Base-by-base conservation (phyloP, 108 stramenopile species). In the Fragilaria crotonensis region DNA sequence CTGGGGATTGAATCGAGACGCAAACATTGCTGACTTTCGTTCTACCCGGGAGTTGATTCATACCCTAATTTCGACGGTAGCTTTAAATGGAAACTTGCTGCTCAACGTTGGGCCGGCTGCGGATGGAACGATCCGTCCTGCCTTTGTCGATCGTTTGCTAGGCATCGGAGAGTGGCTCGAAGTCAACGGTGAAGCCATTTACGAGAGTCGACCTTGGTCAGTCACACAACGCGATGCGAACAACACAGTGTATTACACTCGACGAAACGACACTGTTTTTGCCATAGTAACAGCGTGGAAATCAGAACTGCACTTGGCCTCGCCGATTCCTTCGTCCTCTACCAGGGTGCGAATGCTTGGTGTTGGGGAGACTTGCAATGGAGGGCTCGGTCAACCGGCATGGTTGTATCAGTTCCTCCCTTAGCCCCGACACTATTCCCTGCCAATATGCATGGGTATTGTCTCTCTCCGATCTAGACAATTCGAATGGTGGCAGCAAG, bases 371-470 rank as follows among this genome's bases (percentile, higher is more conserved):
- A 54, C 22, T 11, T 30, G 27, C 5, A 20, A 27, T 11, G 18
- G 50, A 23, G 22, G 2, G 22, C 36, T 3, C 0, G 17, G 3
- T 27, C 25, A 33, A 19, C 44, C 3, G 62, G 33, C 0, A 52
- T 69, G 45, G 25, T 22, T 2, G 50, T 78, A 25, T 22, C 45
- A 19, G 55, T 78, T n/a, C 77, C 77, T 31, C 22, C 30, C 21
- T 33, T 78, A 29, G 73, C 67, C 77, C 77, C 27, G 60, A 60
- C 48, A 55, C 41, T 33, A 51, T 78, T 9, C 77, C 77, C 31
- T 78, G 77, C 41, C 52, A 71, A 52, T 71, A 78, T 57, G 62
- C 73, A 18, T 78, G 77, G 77, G 72, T 64, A 5, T 27, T 78
- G 31, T 57, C 58, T 3, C 48, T 78, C 21, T 59, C 65, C 30